Evolutionary conservation across 345 rosid genomes (phyloP).

Genomic region (Arabis alpina): DNA sequence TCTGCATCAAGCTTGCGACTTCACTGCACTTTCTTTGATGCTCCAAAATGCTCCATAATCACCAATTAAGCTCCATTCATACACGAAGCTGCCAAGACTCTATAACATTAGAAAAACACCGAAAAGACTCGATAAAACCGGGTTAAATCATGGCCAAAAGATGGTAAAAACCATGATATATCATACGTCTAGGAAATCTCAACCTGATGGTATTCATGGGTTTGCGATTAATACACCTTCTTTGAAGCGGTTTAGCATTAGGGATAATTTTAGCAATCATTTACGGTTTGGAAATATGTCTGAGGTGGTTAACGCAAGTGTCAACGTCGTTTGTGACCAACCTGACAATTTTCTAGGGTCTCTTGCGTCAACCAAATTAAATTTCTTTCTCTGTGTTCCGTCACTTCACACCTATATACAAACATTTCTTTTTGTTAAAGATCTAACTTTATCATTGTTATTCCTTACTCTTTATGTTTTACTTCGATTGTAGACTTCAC

Average conservation of each 20-base stretch:
- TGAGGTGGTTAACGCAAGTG: constrained; percentile 12
- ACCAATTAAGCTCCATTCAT: too few relatives aligned
- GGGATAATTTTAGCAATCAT: constrained; percentile 6
- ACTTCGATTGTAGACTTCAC: constrained; percentile 14
- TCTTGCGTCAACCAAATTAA: constrained; percentile 11
- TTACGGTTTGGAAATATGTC: constrained; percentile 16
- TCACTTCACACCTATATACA: constrained; percentile 1
- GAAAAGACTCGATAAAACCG: too few relatives aligned
- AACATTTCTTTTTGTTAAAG: constrained; percentile 13
- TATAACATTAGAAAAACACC: too few relatives aligned
- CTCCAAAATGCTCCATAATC: too few relatives aligned
- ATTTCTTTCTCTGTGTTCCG: constrained; percentile 18
- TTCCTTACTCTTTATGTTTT: constrained; percentile 10
- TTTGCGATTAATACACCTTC: constrained; percentile 28
- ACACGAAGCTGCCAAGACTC: too few relatives aligned
- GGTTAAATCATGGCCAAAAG: too few relatives aligned
- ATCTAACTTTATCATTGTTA: background rate
- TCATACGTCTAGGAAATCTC: background rate
- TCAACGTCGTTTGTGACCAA: constrained; percentile 6
- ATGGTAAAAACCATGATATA: too few relatives aligned
- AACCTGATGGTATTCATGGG: constrained; percentile 16
- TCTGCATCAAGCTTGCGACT: too few relatives aligned
- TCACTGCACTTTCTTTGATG: too few relatives aligned
- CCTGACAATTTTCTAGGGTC: constrained; percentile 23
- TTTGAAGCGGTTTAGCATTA: constrained; percentile 26